Evolutionary conservation across 257 asterid genomes (phyloP).

Genomic region (Salvia hispanica): DNA sequence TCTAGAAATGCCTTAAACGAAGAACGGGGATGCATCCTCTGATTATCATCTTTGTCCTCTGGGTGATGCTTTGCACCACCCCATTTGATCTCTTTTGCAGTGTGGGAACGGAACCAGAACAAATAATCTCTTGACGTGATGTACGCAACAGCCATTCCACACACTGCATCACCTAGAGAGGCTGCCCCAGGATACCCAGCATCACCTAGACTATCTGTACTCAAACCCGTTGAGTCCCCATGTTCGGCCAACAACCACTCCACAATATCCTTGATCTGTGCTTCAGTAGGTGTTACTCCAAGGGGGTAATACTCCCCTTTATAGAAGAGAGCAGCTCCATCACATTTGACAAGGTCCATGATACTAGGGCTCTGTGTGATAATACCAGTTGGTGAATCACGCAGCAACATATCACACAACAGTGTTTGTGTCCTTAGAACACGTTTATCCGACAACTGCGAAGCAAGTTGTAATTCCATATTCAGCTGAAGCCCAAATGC

Average conservation of each 20-base stretch:
- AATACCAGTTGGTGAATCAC: conserved; percentile 58
- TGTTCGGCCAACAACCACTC: conserved; percentile 51
- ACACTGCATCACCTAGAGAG: conserved; percentile 56
- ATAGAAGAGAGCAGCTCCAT: conserved; percentile 61
- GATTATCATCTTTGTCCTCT: conserved; percentile 57
- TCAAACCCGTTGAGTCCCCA: conserved; percentile 64
- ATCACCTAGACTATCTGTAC: conserved; percentile 61
- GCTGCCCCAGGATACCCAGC: conserved; percentile 65
- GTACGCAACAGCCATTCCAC: conserved; percentile 64
- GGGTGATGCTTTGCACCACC: conserved; percentile 76
- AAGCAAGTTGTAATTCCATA: conserved; percentile 61
- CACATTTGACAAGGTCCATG: conserved; percentile 61
- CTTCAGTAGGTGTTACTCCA: conserved; percentile 54
- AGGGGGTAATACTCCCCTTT: conserved; percentile 52
- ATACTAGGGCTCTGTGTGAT: conserved; percentile 60
- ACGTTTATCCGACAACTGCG: conserved; percentile 49
- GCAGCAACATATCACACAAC: conserved; percentile 63
- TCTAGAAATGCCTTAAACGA: conserved; percentile 57
- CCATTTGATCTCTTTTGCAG: conserved; percentile 62
- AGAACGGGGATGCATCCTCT: conserved; percentile 58
- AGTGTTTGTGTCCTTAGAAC: conserved; percentile 55
- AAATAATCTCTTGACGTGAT: conserved; percentile 48
- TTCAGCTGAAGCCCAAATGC: conserved; percentile 61
- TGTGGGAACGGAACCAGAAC: conserved; percentile 67
- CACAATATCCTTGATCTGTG: conserved; percentile 52